Percentiles rank a stretch among this genome's conserved stretches.
Evolutionary conservation across 176 grass and related monocot species (phyloP).

Genomic region (Melocanna baccifera): DNA sequence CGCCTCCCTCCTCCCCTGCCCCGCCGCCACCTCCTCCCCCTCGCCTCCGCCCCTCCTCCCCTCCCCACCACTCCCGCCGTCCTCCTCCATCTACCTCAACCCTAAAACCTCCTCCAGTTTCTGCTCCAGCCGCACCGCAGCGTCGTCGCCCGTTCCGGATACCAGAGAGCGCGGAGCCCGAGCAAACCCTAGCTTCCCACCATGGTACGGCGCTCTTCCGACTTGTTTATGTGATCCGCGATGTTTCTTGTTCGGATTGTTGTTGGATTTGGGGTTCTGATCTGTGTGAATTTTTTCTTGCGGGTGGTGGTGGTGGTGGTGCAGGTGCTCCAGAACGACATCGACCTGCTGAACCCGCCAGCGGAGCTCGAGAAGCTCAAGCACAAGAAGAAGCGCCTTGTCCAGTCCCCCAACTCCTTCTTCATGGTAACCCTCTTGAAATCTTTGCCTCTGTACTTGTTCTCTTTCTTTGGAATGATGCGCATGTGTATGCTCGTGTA

Average conservation of each 20-base stretch:
- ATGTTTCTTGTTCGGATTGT: too few relatives aligned
- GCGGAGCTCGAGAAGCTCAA: constrained; percentile 77
- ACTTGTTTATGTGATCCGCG: neutral
- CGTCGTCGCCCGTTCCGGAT: constrained; percentile 22
- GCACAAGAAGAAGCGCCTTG: constrained; percentile 93
- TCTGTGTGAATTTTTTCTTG: too few relatives aligned
- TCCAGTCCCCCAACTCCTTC: constrained; percentile 81
- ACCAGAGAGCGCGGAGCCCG: neutral
- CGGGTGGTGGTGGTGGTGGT: neutral
- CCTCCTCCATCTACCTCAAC: too few relatives aligned
- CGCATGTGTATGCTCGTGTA: neutral
- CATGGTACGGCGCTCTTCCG: constrained; percentile 18
- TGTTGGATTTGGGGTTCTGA: too few relatives aligned
- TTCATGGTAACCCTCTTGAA: constrained; percentile 53
- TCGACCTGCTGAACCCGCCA: constrained; percentile 79
- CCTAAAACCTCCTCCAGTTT: neutral
- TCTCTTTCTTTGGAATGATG: neutral
- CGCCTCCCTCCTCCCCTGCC: too few relatives aligned
- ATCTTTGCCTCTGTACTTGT: neutral
- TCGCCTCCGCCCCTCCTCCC: too few relatives aligned
- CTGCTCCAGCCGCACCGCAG: neutral
- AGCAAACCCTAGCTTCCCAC: constrained; percentile 3
- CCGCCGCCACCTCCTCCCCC: too few relatives aligned
- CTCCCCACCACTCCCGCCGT: too few relatives aligned
- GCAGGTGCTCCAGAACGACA: constrained; percentile 81